Evolutionary conservation across 257 asterid species (phyloP), one percentile per base, ranked within the genome.

Genomic region (Eucommia ulmoides): DNA sequence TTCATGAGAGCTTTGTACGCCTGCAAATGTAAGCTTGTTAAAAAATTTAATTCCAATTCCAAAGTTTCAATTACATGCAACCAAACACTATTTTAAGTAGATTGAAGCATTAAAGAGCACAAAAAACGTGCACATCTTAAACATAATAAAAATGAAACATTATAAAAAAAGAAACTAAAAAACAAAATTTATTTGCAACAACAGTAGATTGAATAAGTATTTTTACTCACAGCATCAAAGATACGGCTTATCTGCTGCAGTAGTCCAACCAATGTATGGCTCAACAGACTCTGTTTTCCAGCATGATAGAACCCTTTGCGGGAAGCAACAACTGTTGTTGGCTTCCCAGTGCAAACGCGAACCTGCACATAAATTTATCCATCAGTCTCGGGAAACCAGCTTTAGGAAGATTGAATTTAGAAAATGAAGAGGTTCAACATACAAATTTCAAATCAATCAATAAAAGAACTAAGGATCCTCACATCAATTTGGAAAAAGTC

Each of bases 401-500:
- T 16, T 33, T 19, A 22, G 29, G 14, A 54, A 10, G 22, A 50
- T 15, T 19, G 45, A 64, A 23, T 35, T 57, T 49, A 24, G 20
- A 60, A 11, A 19, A 29, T 11, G 50, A 50, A 49, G 18, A 14
- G 52, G 45, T 14, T 29, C 38, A 56, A 50, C 16, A 16, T 22
- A 49, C 61, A 23, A 42, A 12, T 9, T 53, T n/a, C n/a, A n/a
- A 33, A 50, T 2, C 25, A 19, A 22, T 19, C 22, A 22, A 51
- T 51, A 52, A 60, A 53, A 14, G 56, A 47, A 60, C 54, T 52
- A 35, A 35, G 48, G 21, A 18, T 1, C 20, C 88, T 86, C 58
- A 86, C 96, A 61, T 86, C 96, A 55, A 86, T 82, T 66, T 86
- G 94, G 63, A 86, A 86, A 50, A 75, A 78, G 68, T 86, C 96